Conservation (phyloP, 129 eudicot genomes). For the Pulicaria dysenterica region DNA sequence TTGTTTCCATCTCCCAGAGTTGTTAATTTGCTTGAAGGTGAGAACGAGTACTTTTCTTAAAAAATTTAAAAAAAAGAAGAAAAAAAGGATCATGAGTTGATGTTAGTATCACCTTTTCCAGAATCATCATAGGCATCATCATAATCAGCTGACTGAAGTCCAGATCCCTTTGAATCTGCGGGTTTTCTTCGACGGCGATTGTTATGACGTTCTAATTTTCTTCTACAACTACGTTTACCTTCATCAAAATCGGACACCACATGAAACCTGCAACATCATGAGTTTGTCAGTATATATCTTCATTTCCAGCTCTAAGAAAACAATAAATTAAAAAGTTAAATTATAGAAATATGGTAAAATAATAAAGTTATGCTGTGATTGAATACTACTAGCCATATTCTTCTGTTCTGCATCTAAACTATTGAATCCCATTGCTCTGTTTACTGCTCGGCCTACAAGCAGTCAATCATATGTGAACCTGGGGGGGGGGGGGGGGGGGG, state of each 20-base stretch:
- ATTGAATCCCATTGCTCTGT: neutral
- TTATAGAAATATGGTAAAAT: neutral
- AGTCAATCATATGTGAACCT: neutral
- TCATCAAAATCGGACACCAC: slow-evolving; percentile 90
- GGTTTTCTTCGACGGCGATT: slow-evolving; percentile 85
- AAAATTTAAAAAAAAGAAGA: neutral
- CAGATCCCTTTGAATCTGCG: slow-evolving; percentile 50
- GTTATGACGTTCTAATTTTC: slow-evolving; percentile 91
- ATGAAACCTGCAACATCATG: slow-evolving; percentile 69
- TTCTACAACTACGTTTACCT: slow-evolving; percentile 97
- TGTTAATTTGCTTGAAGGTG: neutral
- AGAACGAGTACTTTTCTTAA: slow-evolving; percentile 2
- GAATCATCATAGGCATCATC: slow-evolving; percentile 58
- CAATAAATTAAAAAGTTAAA: neutral
- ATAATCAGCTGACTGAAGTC: slow-evolving; percentile 51
- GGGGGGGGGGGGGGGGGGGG: neutral
- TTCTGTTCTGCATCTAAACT: neutral
- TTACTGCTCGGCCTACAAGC: neutral
- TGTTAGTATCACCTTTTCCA: slow-evolving; percentile 58
- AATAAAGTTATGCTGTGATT: too few species aligned
- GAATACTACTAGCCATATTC: too few species aligned
- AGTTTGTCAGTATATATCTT: slow-evolving; percentile 20
- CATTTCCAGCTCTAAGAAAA: neutral
- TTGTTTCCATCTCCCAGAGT: too few species aligned
- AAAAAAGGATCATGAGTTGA: neutral